A percentile compares a stretch with the other conserved stretches of the same genome.
phyloP scores from a whole-genome alignment of 306 rosid genomes.

The Acmispon strigosus region DNA sequence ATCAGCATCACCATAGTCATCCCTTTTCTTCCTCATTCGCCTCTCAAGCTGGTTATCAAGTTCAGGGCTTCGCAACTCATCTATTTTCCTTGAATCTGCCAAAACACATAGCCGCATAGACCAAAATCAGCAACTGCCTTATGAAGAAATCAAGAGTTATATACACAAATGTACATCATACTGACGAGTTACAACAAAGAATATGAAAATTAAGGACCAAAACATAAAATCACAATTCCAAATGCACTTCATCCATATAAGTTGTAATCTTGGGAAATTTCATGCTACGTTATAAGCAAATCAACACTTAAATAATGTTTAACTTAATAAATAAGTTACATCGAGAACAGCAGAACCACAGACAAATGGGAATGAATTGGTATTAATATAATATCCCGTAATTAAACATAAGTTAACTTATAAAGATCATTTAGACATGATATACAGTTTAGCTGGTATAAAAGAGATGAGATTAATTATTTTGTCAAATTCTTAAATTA shows the following conservation, averaged over 20 bases:
- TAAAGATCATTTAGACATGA: neutral
- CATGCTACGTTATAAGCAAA: neutral
- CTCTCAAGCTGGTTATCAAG: slow-evolving; percentile 62
- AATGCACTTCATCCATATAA: neutral
- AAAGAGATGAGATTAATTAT: neutral
- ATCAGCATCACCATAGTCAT: slow-evolving; percentile 51
- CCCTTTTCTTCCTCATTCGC: slow-evolving; percentile 65
- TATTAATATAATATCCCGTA: neutral
- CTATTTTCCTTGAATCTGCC: slow-evolving; percentile 51
- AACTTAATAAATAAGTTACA: neutral
- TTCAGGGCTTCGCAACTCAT: slow-evolving; percentile 64
- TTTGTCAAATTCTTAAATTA: neutral
- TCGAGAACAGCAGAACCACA: neutral
- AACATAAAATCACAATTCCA: neutral
- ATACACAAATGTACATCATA: neutral
- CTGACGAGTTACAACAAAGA: neutral
- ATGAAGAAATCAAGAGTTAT: neutral
- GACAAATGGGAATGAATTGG: neutral
- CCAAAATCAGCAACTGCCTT: slow-evolving; percentile 9
- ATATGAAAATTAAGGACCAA: neutral
- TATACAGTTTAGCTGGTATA: neutral
- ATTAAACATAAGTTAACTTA: neutral
- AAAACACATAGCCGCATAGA: slow-evolving; percentile 10
- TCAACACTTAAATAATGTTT: neutral
- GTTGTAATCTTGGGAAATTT: neutral